Percentiles rank a stretch among this genome's conserved stretches.
phyloP scores from a whole-genome alignment of 1,139 yeast genomes.

The Pichia sp. region DNA sequence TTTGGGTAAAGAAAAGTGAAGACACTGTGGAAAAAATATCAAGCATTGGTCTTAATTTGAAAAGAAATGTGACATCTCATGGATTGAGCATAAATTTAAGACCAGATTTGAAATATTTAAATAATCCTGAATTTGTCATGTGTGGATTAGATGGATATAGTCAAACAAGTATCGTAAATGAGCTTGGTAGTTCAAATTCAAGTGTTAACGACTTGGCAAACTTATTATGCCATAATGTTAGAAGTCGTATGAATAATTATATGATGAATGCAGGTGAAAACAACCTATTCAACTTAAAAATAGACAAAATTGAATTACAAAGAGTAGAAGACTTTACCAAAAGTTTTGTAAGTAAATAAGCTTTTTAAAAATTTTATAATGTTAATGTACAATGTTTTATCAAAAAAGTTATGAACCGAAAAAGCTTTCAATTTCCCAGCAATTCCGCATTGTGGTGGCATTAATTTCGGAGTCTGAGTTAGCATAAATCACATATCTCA shows the following conservation, averaged over 20 bases:
- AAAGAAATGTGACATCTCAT: conserved; percentile 80
- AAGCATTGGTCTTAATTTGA: conserved; percentile 83
- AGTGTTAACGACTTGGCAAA: conserved; percentile 4
- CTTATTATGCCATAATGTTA: conserved; percentile 4
- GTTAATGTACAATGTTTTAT: too few species aligned
- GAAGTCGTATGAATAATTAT: conserved; percentile 9
- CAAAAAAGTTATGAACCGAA: neutral
- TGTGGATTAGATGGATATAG: conserved; percentile 71
- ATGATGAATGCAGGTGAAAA: conserved; percentile 9
- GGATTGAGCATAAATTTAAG: conserved; percentile 78
- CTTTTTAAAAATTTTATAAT: neutral
- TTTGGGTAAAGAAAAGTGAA: conserved; percentile 48
- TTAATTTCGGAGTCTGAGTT: conserved; percentile 1
- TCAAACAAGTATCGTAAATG: conserved; percentile 42
- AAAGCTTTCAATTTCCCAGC: conserved; percentile 7
- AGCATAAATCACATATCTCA: neutral
- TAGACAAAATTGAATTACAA: conserved; percentile 1
- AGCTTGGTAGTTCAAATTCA: conserved; percentile 6
- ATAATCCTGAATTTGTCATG: conserved; percentile 57
- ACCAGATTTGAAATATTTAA: conserved; percentile 69
- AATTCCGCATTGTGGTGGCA: conserved; percentile 3
- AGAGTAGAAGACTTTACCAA: neutral
- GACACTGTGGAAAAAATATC: conserved; percentile 44
- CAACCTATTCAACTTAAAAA: neutral
- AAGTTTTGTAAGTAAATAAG: too few species aligned